Evolutionary conservation across 768 basidiomycete species (phyloP), one percentile per base, ranked within the genome.

Genomic region (Kockovaella imperatae): DNA sequence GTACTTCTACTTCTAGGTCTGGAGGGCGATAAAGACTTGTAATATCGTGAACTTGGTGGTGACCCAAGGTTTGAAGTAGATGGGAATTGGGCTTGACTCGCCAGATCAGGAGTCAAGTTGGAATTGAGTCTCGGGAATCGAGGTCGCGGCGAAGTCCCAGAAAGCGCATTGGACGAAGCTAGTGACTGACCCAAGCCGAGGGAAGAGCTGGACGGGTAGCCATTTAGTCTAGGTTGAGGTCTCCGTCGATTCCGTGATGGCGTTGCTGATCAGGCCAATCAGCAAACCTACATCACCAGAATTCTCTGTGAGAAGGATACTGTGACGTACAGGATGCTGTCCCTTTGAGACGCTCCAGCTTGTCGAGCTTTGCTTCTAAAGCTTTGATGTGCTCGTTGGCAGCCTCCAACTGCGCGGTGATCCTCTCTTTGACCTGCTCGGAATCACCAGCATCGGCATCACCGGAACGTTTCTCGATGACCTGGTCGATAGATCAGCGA

Each of bases 381-480:
- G 75, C 69, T 24, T 77, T 77, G 24, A 93, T 91, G 71, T 82
- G 86, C 47, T 72, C 76, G 47, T 79, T 79, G 1, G 88, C 86
- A 67, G 79, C 81, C 34, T 80, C 79, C 21, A 95, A 74, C 67
- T 91, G 65, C 35, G 59, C 62, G 13, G 52, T 64, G 28, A 57
- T 69, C 34, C 53, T 49, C 42, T 52, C 62, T 47, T 64, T 70
- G 36, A 56, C 49, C 49, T 67, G 59, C 11, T 59, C 77, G n/a
- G 74, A 73, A 48, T 80, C 82, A n/a, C 31, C 31, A 32, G 31
- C 64, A 42, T 52, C 50, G 31, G 50, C 35, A n/a, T 48, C 41
- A 41, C 47, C 49, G 23, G 53, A 53, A 39, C 59, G 47, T 46
- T 62, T 44, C 32, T 68, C 61, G 24, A 67, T 60, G 13, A 69